phyloP scores from a whole-genome alignment of 2,329 filamentous ascomycete species.

The Fusarium paranaense region DNA sequence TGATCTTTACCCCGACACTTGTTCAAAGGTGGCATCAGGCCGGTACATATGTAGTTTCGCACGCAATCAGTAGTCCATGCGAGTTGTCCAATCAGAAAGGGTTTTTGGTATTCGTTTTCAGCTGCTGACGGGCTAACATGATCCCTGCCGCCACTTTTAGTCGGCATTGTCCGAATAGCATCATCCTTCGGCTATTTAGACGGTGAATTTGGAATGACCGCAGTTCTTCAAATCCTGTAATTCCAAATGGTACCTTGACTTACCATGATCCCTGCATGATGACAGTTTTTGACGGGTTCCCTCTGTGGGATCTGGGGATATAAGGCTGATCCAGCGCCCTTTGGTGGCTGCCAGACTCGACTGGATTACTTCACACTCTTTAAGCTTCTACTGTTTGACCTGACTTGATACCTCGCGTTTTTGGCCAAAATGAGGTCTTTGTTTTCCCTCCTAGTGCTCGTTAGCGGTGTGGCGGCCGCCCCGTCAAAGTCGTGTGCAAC shows the following conservation, averaged over 20 bases:
- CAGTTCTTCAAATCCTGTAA: not conserved
- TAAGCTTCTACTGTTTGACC: not conserved
- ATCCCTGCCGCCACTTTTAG: not conserved
- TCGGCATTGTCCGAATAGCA: not conserved
- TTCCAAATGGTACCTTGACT: not conserved
- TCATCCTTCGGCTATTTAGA: not conserved
- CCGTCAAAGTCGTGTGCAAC: not conserved
- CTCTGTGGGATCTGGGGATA: not conserved
- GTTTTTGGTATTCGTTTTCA: not conserved
- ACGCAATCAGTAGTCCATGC: not conserved
- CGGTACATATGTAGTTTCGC: not conserved
- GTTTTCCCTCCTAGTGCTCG: rapidly evolving
- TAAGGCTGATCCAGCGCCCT: not conserved
- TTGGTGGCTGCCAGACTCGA: not conserved
- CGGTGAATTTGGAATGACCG: not conserved
- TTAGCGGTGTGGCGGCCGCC: not conserved
- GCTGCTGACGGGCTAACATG: not conserved
- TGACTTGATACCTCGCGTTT: rapidly evolving
- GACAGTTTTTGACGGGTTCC: not conserved
- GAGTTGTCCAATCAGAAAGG: not conserved
- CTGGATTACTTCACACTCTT: not conserved
- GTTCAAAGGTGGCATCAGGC: not conserved
- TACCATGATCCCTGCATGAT: not conserved
- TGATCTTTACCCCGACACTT: not conserved
- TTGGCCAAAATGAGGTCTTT: not conserved